Evolutionary conservation across 768 basidiomycete genomes (phyloP).

Genomic region (Tricholoma flavovirens): DNA sequence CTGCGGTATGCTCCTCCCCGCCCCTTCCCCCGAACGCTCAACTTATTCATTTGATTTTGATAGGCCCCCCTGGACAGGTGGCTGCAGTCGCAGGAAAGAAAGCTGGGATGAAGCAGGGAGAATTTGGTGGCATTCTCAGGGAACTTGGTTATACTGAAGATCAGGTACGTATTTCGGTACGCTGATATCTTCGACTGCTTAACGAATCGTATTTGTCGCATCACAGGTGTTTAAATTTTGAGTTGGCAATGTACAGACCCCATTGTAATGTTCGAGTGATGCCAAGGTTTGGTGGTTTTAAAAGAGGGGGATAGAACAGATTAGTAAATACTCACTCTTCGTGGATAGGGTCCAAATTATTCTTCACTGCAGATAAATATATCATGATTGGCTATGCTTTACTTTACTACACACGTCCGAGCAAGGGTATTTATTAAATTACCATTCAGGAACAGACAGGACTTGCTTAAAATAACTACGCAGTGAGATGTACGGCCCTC

Average conservation of each 20-base stretch:
- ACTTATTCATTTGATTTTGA: conserved; percentile 1
- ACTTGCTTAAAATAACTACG: too few relatives aligned
- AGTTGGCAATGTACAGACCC: background rate
- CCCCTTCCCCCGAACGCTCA: background rate
- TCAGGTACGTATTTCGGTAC: conserved; percentile 47
- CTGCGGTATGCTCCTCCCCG: conserved; percentile 58
- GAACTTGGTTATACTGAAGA: conserved; percentile 81
- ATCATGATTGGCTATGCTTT: background rate
- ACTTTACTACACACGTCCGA: too few relatives aligned
- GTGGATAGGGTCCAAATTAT: too few relatives aligned
- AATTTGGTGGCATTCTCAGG: conserved; percentile 75
- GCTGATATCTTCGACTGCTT: background rate
- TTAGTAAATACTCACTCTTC: too few relatives aligned
- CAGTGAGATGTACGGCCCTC: too few relatives aligned
- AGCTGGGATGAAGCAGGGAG: conserved; percentile 82
- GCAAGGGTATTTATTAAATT: background rate
- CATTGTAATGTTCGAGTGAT: too few relatives aligned
- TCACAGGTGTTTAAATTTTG: conserved; percentile 39
- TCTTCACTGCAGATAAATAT: too few relatives aligned
- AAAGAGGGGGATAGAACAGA: too few relatives aligned
- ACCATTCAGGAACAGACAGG: too few relatives aligned
- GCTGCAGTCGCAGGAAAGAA: conserved; percentile 85
- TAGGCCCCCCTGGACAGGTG: conserved; percentile 87
- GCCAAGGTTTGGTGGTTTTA: too few relatives aligned
- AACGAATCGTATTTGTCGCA: background rate